Conservation (phyloP, 345 rosid species). For the Cardiospermum halicacabum region DNA sequence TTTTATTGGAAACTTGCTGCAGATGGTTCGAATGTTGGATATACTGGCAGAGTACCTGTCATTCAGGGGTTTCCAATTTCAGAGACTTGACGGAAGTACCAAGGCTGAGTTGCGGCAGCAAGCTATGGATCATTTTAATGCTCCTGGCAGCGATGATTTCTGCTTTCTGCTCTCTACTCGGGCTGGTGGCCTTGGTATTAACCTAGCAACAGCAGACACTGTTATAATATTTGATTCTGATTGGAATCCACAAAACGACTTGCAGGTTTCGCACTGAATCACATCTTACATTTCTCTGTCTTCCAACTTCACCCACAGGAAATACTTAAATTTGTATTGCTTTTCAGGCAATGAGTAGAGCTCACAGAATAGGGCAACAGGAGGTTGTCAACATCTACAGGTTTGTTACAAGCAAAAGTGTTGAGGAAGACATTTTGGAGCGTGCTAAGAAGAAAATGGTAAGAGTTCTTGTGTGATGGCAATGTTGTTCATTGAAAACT, state of each 20-base stretch:
- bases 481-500: constrained; percentile 3
- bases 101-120: constrained; percentile 98
- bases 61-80: constrained; percentile 91
- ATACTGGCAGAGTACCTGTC: constrained; percentile 91
- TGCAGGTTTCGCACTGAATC: constrained; percentile 53
- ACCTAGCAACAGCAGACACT: constrained; percentile 98
- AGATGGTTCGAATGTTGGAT: constrained; percentile 99
- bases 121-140: constrained; percentile 99
- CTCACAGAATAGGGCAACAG: constrained; percentile 99
- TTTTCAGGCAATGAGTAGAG: constrained; percentile 98
- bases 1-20: constrained; percentile 20
- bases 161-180: constrained; percentile 99
- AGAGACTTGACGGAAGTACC: constrained; percentile 99
- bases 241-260: constrained; percentile 99
- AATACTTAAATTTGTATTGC: constrained; percentile 15
- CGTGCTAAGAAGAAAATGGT: constrained; percentile 99
- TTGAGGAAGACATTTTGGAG: constrained; percentile 97
- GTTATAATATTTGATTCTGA: constrained; percentile 99
- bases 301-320: neutral
- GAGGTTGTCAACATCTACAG: constrained; percentile 97
- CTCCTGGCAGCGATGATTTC: constrained; percentile 97
- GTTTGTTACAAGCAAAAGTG: constrained; percentile 98
- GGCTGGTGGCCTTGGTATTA: constrained; percentile 99
- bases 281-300: neutral
- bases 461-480: constrained; percentile 15